phyloP scores from a whole-genome alignment of 2,329 filamentous ascomycete genomes.

The Orbilia quercus region DNA sequence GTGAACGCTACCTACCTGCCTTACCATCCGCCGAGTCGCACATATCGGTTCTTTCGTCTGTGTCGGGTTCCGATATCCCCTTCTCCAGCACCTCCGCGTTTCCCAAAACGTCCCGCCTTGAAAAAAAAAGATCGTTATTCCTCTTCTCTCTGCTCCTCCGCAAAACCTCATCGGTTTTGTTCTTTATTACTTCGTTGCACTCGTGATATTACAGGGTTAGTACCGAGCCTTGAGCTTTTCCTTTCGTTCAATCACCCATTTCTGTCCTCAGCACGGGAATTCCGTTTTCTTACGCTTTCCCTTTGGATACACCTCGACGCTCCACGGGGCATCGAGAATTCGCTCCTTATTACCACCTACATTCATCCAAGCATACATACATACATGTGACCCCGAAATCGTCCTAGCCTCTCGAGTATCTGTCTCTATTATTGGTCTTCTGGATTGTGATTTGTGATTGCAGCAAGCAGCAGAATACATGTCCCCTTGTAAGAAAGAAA shows the following conservation, averaged over 20 bases:
- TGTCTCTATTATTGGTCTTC: slow-evolving; percentile 3
- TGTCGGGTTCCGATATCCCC: slow-evolving; percentile 51
- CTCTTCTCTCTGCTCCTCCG: slow-evolving; percentile 23
- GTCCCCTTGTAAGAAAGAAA: slow-evolving; percentile 13
- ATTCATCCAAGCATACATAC: too few relatives aligned
- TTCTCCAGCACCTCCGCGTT: slow-evolving; percentile 37
- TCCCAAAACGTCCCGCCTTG: slow-evolving; percentile 47
- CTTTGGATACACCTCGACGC: slow-evolving; percentile 47
- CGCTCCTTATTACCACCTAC: too few relatives aligned
- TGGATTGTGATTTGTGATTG: neutral
- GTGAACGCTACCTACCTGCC: too few relatives aligned
- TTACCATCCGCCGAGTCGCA: slow-evolving; percentile 24
- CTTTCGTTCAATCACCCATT: slow-evolving; percentile 18
- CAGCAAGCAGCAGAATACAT: too few relatives aligned
- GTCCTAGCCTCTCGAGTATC: neutral
- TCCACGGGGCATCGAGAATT: slow-evolving; percentile 46
- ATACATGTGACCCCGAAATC: slow-evolving; percentile 52
- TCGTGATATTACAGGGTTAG: slow-evolving; percentile 55
- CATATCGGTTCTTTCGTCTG: slow-evolving; percentile 46
- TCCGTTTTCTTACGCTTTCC: slow-evolving; percentile 50
- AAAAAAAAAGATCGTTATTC: too few relatives aligned
- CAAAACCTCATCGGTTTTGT: slow-evolving; percentile 13
- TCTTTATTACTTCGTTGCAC: slow-evolving; percentile 27
- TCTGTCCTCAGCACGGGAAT: slow-evolving; percentile 23
- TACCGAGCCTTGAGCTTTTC: slow-evolving; percentile 37